Evolutionary conservation across 2,329 filamentous ascomycete genomes (phyloP).

Genomic region (Aureobasidium sp.): DNA sequence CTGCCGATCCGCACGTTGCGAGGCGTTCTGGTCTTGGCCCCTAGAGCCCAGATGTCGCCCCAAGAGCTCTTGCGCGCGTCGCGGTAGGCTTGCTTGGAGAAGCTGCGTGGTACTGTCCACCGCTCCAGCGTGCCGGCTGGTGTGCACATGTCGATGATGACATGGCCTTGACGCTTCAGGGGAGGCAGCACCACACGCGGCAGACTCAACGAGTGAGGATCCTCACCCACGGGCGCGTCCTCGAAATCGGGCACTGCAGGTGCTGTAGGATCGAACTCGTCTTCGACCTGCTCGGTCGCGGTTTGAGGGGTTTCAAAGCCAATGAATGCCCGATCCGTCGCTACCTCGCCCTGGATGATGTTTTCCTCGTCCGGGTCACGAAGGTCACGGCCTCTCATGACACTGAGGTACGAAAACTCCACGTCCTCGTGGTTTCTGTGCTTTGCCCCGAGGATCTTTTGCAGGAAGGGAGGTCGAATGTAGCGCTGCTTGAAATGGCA

Average conservation of each 20-base stretch:
- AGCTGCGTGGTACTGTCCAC: conserved; percentile 84
- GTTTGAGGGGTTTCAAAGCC: conserved; percentile 55
- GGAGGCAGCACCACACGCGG: conserved; percentile 74
- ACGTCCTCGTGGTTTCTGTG: conserved; percentile 83
- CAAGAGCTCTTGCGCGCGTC: conserved; percentile 85
- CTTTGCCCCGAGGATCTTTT: conserved; percentile 61
- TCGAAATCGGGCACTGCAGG: conserved; percentile 16
- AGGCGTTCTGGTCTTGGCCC: conserved; percentile 73
- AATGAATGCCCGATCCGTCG: conserved; percentile 60
- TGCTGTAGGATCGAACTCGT: conserved; percentile 17
- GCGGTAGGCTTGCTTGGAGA: conserved; percentile 74
- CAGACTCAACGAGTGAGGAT: conserved; percentile 53
- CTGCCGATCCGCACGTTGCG: conserved; percentile 57
- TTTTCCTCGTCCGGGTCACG: conserved; percentile 34
- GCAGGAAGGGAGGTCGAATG: conserved; percentile 74
- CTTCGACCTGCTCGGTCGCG: background rate
- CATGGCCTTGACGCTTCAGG: conserved; percentile 80
- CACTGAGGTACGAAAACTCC: conserved; percentile 79
- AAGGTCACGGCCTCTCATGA: conserved; percentile 67
- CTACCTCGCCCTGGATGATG: conserved; percentile 45
- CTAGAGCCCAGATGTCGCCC: conserved; percentile 94
- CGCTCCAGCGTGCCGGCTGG: conserved; percentile 78
- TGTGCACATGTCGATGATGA: conserved; percentile 87
- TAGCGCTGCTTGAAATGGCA: conserved; percentile 90
- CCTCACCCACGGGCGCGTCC: background rate